Evolutionary conservation across 2,329 filamentous ascomycete species (phyloP).

Genomic region (Neophaeococcomyces aloes): DNA sequence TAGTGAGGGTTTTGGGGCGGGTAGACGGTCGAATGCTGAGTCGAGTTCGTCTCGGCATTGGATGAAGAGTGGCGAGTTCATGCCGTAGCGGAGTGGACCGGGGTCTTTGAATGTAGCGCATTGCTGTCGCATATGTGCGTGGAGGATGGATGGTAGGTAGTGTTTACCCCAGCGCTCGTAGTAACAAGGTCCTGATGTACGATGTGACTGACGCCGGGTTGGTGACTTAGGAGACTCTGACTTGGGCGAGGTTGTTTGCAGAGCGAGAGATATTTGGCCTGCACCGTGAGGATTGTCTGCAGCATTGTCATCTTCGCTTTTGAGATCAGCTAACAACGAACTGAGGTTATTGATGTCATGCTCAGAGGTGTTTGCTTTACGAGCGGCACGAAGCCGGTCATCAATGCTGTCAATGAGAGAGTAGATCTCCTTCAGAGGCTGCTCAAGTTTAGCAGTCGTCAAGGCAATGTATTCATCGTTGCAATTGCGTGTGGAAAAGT

Average conservation of each 20-base stretch:
- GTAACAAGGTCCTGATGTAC: conserved; percentile 20
- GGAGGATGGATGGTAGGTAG: conserved; percentile 47
- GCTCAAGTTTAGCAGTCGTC: not conserved
- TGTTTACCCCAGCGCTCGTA: conserved; percentile 47
- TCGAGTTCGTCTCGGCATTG: conserved; percentile 42
- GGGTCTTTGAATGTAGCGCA: conserved; percentile 55
- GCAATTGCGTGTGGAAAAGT: conserved; percentile 32
- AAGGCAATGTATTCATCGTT: conserved; percentile 30
- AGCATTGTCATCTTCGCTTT: not conserved
- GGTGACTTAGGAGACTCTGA: not conserved
- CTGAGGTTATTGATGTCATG: conserved; percentile 9
- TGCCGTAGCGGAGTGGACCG: conserved; percentile 46
- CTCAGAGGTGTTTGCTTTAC: conserved; percentile 3
- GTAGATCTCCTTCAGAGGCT: not conserved
- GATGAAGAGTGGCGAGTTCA: conserved; percentile 42
- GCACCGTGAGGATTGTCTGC: not conserved
- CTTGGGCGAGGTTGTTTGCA: conserved; percentile 23
- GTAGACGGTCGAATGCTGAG: conserved; percentile 29
- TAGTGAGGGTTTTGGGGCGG: conserved; percentile 19
- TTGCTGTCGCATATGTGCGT: conserved; percentile 46
- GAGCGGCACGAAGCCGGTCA: conserved; percentile 1
- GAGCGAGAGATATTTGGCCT: conserved; percentile 44
- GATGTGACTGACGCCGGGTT: not conserved
- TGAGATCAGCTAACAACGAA: conserved; percentile 9
- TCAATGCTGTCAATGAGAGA: conserved; percentile 5